These are phyloP conservation scores for Alternaria panax DNA, from an alignment of 2,329 filamentous ascomycete genomes.

Conservation along the genomic window DNA sequence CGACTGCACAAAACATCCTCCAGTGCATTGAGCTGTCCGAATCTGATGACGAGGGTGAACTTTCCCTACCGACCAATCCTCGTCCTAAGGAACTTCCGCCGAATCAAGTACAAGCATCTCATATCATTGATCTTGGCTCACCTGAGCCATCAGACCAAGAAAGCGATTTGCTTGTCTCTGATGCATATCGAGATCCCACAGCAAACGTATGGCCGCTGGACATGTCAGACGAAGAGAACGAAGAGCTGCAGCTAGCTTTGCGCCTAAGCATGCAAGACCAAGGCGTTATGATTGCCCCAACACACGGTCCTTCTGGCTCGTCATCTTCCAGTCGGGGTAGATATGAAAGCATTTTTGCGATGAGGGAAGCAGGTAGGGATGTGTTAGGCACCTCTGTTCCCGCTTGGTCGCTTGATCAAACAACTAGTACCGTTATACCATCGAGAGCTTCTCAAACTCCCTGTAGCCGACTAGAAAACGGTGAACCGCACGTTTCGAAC, in stretches of 20 bases:
- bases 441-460: background rate
- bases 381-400: constrained; percentile 3
- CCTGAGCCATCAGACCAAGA: background rate
- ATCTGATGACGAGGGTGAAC: constrained; percentile 13
- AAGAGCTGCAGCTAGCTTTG: constrained; percentile 17
- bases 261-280: constrained; percentile 19
- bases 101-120: background rate
- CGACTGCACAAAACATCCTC: background rate
- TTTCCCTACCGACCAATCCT: background rate
- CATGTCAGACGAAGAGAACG: constrained; percentile 8
- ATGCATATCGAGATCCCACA: background rate
- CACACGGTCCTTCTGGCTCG: background rate
- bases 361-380: constrained; percentile 10
- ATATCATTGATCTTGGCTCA: background rate
- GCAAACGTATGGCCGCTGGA: background rate
- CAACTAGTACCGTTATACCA: background rate
- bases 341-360: constrained; percentile 8
- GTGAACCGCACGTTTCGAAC: background rate
- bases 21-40: constrained; percentile 17
- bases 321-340: background rate
- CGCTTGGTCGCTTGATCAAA: constrained; percentile 9
- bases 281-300: background rate
- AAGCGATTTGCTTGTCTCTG: background rate
- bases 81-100: background rate
- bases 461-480: background rate